Evolutionary conservation across 257 asterid species (phyloP).

Genomic region (Solanum pimpinellifolium): DNA sequence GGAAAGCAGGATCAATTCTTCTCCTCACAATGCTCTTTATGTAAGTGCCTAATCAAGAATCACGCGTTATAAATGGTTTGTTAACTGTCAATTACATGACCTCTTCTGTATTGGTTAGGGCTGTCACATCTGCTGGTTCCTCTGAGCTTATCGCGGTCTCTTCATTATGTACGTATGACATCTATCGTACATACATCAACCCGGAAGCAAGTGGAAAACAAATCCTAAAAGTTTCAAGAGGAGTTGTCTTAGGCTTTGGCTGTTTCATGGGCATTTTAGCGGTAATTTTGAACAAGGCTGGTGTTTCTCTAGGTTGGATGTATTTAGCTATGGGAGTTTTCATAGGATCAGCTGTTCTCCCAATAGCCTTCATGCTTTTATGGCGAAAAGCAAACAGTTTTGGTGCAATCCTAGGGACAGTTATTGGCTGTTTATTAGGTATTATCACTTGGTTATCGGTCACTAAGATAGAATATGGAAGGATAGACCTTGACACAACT

Average conservation of each 20-base stretch:
- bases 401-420: slow-evolving; percentile 71
- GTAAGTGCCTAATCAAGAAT: slow-evolving; percentile 29
- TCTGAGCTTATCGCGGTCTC: slow-evolving; percentile 90
- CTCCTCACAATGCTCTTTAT: slow-evolving; percentile 90
- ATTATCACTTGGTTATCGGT: slow-evolving; percentile 72
- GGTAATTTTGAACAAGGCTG: slow-evolving; percentile 68
- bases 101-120: slow-evolving; percentile 37
- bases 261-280: slow-evolving; percentile 87
- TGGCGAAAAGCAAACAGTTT: slow-evolving; percentile 74
- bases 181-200: slow-evolving; percentile 74
- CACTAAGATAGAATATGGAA: slow-evolving; percentile 59
- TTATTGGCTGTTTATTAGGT: slow-evolving; percentile 67
- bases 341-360: slow-evolving; percentile 82
- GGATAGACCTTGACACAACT: slow-evolving; percentile 74
- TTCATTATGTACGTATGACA: slow-evolving; percentile 79
- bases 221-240: slow-evolving; percentile 62
- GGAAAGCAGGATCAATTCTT: slow-evolving; percentile 86
- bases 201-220: slow-evolving; percentile 77
- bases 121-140: slow-evolving; percentile 95
- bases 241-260: slow-evolving; percentile 50
- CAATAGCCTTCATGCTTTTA: slow-evolving; percentile 87
- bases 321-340: slow-evolving; percentile 85
- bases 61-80: not conserved
- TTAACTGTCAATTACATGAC: not conserved
- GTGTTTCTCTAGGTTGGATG: slow-evolving; percentile 94